Evolutionary conservation across 345 rosid genomes (phyloP).

Genomic region (Rubroshorea leprosula): DNA sequence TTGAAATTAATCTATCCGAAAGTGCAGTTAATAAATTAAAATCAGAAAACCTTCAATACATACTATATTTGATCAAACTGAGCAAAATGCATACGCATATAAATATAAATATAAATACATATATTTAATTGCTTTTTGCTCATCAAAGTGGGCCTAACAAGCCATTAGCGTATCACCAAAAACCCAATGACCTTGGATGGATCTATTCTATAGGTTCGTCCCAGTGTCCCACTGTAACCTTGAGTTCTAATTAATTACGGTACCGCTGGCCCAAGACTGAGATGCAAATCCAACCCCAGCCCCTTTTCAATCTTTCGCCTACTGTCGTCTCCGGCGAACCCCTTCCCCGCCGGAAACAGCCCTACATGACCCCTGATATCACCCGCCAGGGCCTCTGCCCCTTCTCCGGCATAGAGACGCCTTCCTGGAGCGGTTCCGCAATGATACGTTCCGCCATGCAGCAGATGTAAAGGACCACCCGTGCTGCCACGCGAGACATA

Average conservation of each 20-base stretch:
- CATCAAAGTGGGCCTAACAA: too few species aligned
- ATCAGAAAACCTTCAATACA: too few species aligned
- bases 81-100: not conserved
- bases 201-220: too few species aligned
- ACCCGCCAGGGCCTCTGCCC: conserved; percentile 19
- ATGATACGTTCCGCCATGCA: conserved; percentile 28
- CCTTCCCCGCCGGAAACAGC: conserved; percentile 28
- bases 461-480: conserved; percentile 26
- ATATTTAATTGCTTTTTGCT: not conserved
- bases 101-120: too few species aligned
- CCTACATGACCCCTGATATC: conserved; percentile 18
- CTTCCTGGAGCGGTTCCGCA: conserved; percentile 20
- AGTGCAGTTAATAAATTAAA: too few species aligned
- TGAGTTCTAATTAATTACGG: conserved; percentile 23
- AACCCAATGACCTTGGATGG: too few species aligned
- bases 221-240: too few species aligned
- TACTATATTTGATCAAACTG: too few species aligned
- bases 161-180: too few species aligned
- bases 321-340: conserved; percentile 33
- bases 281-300: conserved; percentile 69
- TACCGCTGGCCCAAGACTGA: conserved; percentile 65
- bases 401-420: conserved; percentile 14
- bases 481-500: conserved; percentile 25
- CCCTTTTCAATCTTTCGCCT: conserved; percentile 41
- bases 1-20: too few species aligned